Evolutionary conservation across 139 green algal species (phyloP).

Genomic region (Desmodesmus armatus): DNA sequence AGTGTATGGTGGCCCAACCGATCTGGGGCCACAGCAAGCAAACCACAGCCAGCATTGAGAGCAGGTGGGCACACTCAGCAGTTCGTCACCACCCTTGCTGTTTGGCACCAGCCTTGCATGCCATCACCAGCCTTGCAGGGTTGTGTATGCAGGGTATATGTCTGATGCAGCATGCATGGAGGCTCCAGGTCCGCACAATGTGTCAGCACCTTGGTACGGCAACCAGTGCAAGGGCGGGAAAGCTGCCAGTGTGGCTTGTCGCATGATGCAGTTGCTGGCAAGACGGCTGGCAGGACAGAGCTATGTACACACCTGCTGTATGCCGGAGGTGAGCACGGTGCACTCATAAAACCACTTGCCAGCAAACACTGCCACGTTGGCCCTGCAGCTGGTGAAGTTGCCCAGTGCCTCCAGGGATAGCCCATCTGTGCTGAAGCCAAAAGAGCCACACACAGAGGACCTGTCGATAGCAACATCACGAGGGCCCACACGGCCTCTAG

Average conservation of each 20-base stretch:
- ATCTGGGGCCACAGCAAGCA: slow-evolving; percentile 69
- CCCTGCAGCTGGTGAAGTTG: slow-evolving; percentile 84
- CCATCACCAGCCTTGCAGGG: too few relatives aligned
- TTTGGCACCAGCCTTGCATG: too few relatives aligned
- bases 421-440: neutral
- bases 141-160: too few relatives aligned
- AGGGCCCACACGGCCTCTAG: slow-evolving; percentile 53
- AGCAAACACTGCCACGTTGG: slow-evolving; percentile 77
- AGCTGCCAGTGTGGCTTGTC: neutral
- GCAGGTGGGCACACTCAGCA: too few relatives aligned
- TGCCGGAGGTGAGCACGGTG: slow-evolving; percentile 78
- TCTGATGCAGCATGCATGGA: too few relatives aligned
- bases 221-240: too few relatives aligned
- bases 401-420: slow-evolving; percentile 56
- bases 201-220: too few relatives aligned
- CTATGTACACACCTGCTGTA: slow-evolving; percentile 76
- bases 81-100: too few relatives aligned
- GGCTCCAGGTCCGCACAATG: neutral
- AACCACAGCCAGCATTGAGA: neutral
- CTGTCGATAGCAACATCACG: slow-evolving; percentile 34
- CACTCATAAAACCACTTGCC: slow-evolving; percentile 94
- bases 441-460: neutral
- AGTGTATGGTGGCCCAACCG: slow-evolving; percentile 87
- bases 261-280: neutral
- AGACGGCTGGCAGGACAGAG: too few relatives aligned